Evolutionary conservation across 257 asterid species (phyloP).

Genomic region (Orobanche coerulescens): DNA sequence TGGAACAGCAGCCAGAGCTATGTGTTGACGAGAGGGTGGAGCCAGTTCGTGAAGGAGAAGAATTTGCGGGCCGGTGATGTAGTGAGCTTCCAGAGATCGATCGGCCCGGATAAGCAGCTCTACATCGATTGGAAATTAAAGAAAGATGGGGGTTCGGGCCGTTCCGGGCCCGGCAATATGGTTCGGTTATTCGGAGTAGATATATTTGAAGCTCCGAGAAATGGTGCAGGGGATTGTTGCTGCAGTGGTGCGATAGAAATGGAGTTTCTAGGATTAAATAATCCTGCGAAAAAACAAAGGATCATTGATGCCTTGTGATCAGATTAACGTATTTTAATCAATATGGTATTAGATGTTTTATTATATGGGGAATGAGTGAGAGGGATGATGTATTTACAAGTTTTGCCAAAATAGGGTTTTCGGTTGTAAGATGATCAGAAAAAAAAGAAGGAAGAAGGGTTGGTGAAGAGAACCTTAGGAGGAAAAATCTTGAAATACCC

Average conservation of each 20-base stretch:
- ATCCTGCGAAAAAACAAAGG: conserved; percentile 55
- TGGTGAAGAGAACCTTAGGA: too few species aligned
- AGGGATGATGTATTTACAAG: too few species aligned
- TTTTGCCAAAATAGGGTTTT: too few species aligned
- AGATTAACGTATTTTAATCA: too few species aligned
- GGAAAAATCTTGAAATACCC: too few species aligned
- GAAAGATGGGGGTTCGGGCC: neutral
- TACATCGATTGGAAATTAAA: conserved; percentile 56
- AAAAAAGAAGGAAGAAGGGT: too few species aligned
- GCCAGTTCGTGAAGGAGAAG: conserved; percentile 79
- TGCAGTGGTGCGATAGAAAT: conserved; percentile 46
- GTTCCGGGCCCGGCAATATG: conserved; percentile 30
- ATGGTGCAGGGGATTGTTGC: conserved; percentile 8
- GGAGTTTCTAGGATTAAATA: conserved; percentile 47
- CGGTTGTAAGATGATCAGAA: too few species aligned
- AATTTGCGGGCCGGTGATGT: conserved; percentile 59
- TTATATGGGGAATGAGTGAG: too few species aligned
- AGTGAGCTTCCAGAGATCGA: conserved; percentile 52
- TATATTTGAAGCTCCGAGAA: conserved; percentile 34
- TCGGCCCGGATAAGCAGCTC: conserved; percentile 49
- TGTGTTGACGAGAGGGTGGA: conserved; percentile 80
- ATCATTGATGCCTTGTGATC: conserved; percentile 23
- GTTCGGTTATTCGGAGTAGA: conserved; percentile 70
- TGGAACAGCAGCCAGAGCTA: conserved; percentile 91
- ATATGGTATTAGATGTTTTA: too few species aligned